Percentiles rank a stretch among this genome's conserved stretches.
phyloP scores from a whole-genome alignment of 1,284 basidiomycete species.

The Cryptococcus hybrid region DNA sequence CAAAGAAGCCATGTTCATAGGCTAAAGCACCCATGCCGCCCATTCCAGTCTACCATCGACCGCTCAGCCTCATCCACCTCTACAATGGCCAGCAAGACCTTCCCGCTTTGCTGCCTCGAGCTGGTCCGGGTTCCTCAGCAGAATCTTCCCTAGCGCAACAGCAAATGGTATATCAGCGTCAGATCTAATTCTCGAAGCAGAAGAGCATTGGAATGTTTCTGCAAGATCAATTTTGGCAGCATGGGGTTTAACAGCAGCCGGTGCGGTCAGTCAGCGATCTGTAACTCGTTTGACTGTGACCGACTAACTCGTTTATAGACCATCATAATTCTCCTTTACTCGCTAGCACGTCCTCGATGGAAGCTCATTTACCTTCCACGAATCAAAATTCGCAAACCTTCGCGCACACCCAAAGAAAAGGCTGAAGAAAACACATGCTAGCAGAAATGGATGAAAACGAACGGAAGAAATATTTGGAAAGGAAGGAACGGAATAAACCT shows the following conservation, averaged over 20 bases:
- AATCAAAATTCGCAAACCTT: slow-evolving; percentile 13
- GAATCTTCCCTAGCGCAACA: neutral
- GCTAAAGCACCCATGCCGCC: neutral
- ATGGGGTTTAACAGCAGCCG: slow-evolving; percentile 16
- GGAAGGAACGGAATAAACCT: slow-evolving; percentile 8
- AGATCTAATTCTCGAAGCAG: slow-evolving; percentile 20
- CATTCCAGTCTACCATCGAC: neutral
- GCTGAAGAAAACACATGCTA: slow-evolving; percentile 6
- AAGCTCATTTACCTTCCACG: slow-evolving; percentile 17
- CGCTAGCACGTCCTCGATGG: slow-evolving; percentile 7
- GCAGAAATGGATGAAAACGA: neutral
- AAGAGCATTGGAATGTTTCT: slow-evolving; percentile 30
- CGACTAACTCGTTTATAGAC: slow-evolving; percentile 7
- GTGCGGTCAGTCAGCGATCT: slow-evolving; percentile 13
- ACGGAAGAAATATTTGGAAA: neutral
- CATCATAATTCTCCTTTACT: slow-evolving; percentile 18
- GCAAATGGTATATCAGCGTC: slow-evolving; percentile 15
- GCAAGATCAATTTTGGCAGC: slow-evolving; percentile 24
- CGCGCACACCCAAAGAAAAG: slow-evolving; percentile 3
- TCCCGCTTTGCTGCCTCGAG: too few relatives aligned
- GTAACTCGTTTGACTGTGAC: neutral
- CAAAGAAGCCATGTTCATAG: too few relatives aligned
- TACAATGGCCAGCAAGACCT: too few relatives aligned
- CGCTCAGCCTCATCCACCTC: too few relatives aligned
- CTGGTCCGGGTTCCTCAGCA: neutral